A percentile compares a stretch with the other conserved stretches of the same genome.
phyloP scores from a whole-genome alignment of 2,329 filamentous ascomycete species.

The Exutisphaerella laricina region DNA sequence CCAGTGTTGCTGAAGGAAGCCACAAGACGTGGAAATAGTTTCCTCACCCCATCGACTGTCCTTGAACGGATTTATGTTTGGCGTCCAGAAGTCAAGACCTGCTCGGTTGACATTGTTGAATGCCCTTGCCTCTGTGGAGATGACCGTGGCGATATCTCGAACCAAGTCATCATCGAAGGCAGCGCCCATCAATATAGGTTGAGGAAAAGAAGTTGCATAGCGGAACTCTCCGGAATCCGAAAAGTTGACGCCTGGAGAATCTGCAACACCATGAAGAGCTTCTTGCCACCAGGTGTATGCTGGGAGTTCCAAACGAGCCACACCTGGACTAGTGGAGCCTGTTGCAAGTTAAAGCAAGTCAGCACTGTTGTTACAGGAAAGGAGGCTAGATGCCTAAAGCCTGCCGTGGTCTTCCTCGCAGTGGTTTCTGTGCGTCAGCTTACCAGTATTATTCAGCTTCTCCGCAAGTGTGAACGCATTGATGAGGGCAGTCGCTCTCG shows the following conservation, averaged over 20 bases:
- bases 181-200: slow-evolving; percentile 57
- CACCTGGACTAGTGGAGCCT: slow-evolving; percentile 46
- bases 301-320: slow-evolving; percentile 52
- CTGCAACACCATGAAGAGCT: slow-evolving; percentile 57
- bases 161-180: slow-evolving; percentile 61
- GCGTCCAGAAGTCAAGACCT: slow-evolving; percentile 58
- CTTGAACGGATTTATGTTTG: slow-evolving; percentile 41
- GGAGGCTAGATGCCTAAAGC: too few relatives aligned
- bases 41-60: slow-evolving; percentile 31
- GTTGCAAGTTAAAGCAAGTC: too few relatives aligned
- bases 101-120: slow-evolving; percentile 57
- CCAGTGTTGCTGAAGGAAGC: too few relatives aligned
- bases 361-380: too few relatives aligned
- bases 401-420: too few relatives aligned
- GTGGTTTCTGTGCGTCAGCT: too few relatives aligned
- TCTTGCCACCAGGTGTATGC: slow-evolving; percentile 59
- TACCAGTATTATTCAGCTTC: slow-evolving; percentile 52
- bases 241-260: slow-evolving; percentile 51
- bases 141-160: slow-evolving; percentile 49
- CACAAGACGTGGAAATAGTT: not conserved
- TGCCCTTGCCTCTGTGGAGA: slow-evolving; percentile 58
- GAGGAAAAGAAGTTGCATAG: slow-evolving; percentile 60
- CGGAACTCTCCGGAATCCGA: slow-evolving; percentile 49
- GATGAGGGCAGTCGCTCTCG: slow-evolving; percentile 44
- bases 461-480: slow-evolving; percentile 47